Conservation (phyloP, 257 asterid species). For the Solanum paucissectum region DNA sequence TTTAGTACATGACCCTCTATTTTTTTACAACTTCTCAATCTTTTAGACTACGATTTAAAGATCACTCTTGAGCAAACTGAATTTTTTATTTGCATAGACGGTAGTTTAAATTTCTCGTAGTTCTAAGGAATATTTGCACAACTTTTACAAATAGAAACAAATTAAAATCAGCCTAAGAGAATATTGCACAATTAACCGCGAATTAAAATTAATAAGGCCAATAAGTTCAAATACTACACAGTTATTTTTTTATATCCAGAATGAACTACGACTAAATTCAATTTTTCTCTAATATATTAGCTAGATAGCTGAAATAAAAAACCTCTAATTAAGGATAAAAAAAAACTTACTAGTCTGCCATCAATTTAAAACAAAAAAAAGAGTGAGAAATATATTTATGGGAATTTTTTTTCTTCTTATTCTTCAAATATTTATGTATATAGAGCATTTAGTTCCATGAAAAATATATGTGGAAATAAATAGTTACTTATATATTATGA, state of each 20-base stretch:
- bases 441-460: neutral
- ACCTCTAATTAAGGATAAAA: neutral
- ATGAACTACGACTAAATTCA: accelerated
- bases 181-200: neutral
- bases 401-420: neutral
- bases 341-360: neutral
- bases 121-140: neutral
- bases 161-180: neutral
- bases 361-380: neutral
- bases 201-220: neutral
- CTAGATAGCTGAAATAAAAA: neutral
- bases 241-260: neutral
- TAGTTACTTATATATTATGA: neutral
- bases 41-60: too few relatives aligned
- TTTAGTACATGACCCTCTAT: too few relatives aligned
- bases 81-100: too few relatives aligned
- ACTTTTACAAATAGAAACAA: neutral
- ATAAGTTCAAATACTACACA: neutral
- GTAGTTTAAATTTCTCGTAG: too few relatives aligned
- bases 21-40: too few relatives aligned
- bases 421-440: neutral
- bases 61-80: neutral
- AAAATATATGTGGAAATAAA: neutral
- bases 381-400: neutral
- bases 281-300: neutral